Evolutionary conservation across 805 yeast genomes (phyloP).

Genomic region (Barnettozyma siamensis): DNA sequence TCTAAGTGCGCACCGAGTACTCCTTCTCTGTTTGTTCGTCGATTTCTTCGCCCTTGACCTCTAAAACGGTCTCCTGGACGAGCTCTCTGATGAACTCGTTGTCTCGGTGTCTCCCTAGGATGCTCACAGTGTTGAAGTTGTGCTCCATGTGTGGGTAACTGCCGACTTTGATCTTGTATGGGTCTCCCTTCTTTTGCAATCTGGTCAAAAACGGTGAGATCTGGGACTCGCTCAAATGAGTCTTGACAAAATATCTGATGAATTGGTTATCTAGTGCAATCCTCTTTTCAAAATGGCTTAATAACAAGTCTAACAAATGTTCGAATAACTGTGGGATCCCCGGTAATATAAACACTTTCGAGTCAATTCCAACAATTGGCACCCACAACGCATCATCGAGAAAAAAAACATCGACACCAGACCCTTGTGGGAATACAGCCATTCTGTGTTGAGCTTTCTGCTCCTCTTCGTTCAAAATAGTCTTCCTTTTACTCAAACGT

Average conservation of each 20-base stretch:
- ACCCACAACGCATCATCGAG: constrained; percentile 66
- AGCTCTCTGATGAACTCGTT: constrained; percentile 34
- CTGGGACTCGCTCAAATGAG: constrained; percentile 54
- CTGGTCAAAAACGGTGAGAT: constrained; percentile 59
- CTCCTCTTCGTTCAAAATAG: constrained; percentile 37
- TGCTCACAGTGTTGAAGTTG: constrained; percentile 63
- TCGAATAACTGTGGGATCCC: constrained; percentile 78
- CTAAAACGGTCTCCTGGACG: constrained; percentile 40
- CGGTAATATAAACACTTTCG: constrained; percentile 67
- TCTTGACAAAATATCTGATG: constrained; percentile 54
- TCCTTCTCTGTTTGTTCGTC: constrained; percentile 48
- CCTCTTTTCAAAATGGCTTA: constrained; percentile 34
- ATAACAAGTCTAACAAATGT: constrained; percentile 41
- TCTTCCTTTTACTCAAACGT: constrained; percentile 35
- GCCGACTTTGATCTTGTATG: constrained; percentile 57
- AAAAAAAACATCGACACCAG: constrained; percentile 35
- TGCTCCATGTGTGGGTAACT: constrained; percentile 76
- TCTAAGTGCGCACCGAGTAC: constrained; percentile 5
- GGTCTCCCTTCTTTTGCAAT: constrained; percentile 39
- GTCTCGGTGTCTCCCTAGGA: constrained; percentile 51
- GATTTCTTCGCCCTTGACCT: constrained; percentile 53
- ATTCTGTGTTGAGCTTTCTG: constrained; percentile 60
- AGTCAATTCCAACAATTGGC: constrained; percentile 66
- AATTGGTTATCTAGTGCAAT: constrained; percentile 21
- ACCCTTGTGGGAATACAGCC: constrained; percentile 64